Percentiles rank a stretch among this genome's conserved stretches.
phyloP scores from a whole-genome alignment of 2,329 filamentous ascomycete species.

The Chalaropsis ovoidea region DNA sequence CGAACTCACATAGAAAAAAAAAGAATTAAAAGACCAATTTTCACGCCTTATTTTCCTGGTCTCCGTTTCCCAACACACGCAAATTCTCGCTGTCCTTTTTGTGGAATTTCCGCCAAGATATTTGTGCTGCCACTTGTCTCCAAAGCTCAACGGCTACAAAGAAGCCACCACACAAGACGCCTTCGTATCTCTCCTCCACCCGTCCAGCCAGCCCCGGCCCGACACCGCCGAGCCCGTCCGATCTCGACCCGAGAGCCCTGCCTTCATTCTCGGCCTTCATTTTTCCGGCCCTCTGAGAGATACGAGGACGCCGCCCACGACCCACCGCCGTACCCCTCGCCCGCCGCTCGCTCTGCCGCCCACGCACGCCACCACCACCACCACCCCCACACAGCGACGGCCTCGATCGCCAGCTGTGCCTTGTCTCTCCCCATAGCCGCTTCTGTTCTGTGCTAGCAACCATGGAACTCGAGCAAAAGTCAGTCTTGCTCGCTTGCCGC shows the following conservation, averaged over 20 bases:
- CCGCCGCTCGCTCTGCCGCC: neutral
- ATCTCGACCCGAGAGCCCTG: neutral
- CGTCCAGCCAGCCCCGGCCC: neutral
- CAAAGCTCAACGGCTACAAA: neutral
- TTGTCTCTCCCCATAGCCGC: neutral
- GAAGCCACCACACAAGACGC: neutral
- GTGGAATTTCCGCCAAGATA: neutral
- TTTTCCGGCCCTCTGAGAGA: neutral
- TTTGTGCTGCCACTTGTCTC: constrained; percentile 13
- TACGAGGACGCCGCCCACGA: no score
- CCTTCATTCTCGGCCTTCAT: neutral
- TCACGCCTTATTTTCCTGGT: neutral
- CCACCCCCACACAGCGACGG: neutral
- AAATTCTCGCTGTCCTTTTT: neutral
- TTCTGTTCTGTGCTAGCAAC: neutral
- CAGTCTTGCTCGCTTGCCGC: constrained; percentile 2
- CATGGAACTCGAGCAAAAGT: constrained; percentile 26
- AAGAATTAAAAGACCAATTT: neutral
- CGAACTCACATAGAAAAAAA: neutral
- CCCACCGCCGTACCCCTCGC: neutral
- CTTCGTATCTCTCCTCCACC: neutral
- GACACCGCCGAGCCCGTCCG: neutral
- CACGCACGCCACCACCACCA: neutral
- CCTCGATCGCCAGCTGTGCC: neutral
- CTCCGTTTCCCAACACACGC: neutral